Conservation (phyloP, 352 stramenopile genomes). For the Globisporangium emineosum region DNA sequence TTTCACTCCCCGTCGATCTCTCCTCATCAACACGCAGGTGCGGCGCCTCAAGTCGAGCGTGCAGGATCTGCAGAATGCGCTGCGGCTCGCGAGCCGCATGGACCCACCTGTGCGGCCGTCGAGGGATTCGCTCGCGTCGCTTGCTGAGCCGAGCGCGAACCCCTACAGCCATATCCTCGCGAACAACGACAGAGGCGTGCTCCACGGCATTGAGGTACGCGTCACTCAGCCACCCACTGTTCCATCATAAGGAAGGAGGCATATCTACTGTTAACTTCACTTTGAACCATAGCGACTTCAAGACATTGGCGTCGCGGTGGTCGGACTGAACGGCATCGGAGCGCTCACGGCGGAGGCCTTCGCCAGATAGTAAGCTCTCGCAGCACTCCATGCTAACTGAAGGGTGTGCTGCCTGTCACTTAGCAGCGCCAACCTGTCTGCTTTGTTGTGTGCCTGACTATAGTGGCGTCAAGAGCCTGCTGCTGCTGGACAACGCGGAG, state of each 20-base stretch:
- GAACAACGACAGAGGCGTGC: conserved; percentile 46
- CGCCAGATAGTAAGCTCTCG: conserved; percentile 39
- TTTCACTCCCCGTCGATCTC: too few species aligned
- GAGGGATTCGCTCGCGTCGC: conserved; percentile 5
- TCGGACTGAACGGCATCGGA: conserved; percentile 46
- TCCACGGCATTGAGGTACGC: conserved; percentile 36
- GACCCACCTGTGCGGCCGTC: conserved; percentile 15
- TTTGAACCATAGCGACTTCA: conserved; percentile 28
- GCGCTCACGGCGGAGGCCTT: conserved; percentile 37
- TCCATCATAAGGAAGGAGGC: too few species aligned
- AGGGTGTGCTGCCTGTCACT: background rate
- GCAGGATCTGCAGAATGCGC: conserved; percentile 35
- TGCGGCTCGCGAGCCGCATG: conserved; percentile 21
- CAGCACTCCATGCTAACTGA: background rate
- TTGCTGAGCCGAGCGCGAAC: conserved; percentile 19
- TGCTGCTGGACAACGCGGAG: conserved; percentile 28
- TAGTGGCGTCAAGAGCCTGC: conserved; percentile 40
- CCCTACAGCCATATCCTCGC: conserved; percentile 37
- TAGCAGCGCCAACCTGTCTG: too few species aligned
- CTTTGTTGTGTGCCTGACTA: background rate
- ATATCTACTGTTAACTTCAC: too few species aligned
- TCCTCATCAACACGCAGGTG: conserved; percentile 13
- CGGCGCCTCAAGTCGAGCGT: conserved; percentile 34
- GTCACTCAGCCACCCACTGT: too few species aligned
- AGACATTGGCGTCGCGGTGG: conserved; percentile 29